Evolutionary conservation across 129 eudicot species (phyloP), one percentile per base, ranked within the genome.

Genomic region (Flaveria brownii): DNA sequence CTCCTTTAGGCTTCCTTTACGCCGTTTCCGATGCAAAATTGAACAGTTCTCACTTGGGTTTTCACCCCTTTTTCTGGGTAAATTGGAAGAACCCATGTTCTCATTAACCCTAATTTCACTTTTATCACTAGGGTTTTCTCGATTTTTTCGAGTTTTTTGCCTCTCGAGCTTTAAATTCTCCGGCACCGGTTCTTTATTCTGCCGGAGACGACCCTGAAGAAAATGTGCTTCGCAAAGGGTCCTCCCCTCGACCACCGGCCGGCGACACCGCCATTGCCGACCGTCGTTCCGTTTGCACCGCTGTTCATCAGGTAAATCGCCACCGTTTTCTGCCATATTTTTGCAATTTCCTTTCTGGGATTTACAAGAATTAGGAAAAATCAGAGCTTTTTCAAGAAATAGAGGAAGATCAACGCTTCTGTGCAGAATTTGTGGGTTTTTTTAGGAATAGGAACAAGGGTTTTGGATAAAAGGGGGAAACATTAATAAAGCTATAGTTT

Each of bases 271-370:
- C 97, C 99, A 91, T 77, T 88, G 74, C 12, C 87, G 78, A 9
- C 99, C 99, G 85, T 95, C 97, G 57, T 86, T 87, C 13, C 94
- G 72, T 78, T 89, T 85, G 68, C 99, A 95, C 28, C 96, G 86
- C 51, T 78, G 83, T 3, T 88, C 81, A 46, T 88, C 96, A 39
- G 93, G 90, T 84, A 85, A 84, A 54, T 47, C 78, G 17, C 69
- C 82, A 52, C 74, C 89, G 36, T 80, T 76, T 14, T 84, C 87
- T 45, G 77, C 74, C 93, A 90, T 91, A 28, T 14, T 77, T 76
- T 42, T 5, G 15, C 45, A 26, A 42, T 62, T 5, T 62, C 8
- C 43, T 62, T 62, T 2, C 12, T 62, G 68, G 68, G 68, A 16
- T 25, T 25, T 57, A 12, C 13, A 2, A 25, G 25, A 57, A 57